Percentiles rank a stretch among this genome's conserved stretches.
Conservation (phyloP, 768 basidiomycete genomes). For the Leucocoprinus leucothites region DNA sequence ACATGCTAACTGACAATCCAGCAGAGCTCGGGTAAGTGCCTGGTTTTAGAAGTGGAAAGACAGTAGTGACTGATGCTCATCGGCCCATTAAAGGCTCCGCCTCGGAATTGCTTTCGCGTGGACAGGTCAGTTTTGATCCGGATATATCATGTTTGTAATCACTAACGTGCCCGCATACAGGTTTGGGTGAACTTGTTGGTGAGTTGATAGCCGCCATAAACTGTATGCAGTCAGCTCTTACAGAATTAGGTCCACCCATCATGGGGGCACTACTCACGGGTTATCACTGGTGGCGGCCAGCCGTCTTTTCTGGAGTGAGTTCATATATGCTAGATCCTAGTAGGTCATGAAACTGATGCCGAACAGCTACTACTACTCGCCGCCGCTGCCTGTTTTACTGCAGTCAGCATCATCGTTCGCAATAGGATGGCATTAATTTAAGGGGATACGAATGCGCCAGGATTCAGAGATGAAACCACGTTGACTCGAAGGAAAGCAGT, state of each 20-base stretch:
- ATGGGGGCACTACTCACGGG: slow-evolving; percentile 15
- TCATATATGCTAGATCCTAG: background rate
- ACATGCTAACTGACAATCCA: slow-evolving; percentile 8
- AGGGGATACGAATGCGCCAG: no score
- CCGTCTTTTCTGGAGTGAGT: slow-evolving; percentile 14
- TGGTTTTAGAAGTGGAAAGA: no score
- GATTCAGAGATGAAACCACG: no score
- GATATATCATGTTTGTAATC: background rate
- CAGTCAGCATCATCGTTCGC: background rate
- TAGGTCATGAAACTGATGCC: background rate
- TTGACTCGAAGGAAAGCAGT: no score
- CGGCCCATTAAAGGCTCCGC: slow-evolving; percentile 7
- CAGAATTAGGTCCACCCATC: slow-evolving; percentile 14
- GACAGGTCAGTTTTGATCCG: slow-evolving; percentile 12
- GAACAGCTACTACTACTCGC: background rate
- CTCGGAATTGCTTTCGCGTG: slow-evolving; percentile 18
- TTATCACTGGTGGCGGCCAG: slow-evolving; percentile 16
- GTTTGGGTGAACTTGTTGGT: slow-evolving; percentile 15
- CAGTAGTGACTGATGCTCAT: background rate
- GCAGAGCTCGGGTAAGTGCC: slow-evolving; percentile 14
- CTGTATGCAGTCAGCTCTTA: background rate
- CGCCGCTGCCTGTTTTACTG: background rate
- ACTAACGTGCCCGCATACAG: background rate
- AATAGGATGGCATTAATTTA: no score
- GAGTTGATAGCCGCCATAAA: background rate